These are phyloP conservation scores for Tricladium varicosporioides DNA, from an alignment of 2,329 filamentous ascomycete genomes.

Conservation along the genomic window DNA sequence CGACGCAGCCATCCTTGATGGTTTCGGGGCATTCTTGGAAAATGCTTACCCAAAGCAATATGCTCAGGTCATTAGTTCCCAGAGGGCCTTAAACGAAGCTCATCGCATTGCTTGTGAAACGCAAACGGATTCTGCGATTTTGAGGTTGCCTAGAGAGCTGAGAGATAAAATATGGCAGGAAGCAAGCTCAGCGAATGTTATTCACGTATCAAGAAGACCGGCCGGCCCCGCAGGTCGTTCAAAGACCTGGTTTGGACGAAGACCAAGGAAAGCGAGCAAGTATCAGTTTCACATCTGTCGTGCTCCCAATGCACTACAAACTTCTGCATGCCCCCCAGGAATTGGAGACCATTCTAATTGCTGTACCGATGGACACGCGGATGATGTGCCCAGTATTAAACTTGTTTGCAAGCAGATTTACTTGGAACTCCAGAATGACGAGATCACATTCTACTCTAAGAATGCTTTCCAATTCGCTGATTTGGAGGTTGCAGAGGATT, in stretches of 20 bases:
- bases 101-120: conserved; percentile 4
- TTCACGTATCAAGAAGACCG: conserved; percentile 14
- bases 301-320: conserved; percentile 1
- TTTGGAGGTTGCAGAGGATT: conserved; percentile 13
- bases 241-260: not conserved
- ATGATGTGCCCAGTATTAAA: conserved; percentile 3
- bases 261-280: not conserved
- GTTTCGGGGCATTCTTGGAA: conserved; percentile 12
- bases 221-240: no score
- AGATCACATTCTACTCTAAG: conserved; percentile 11
- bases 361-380: not conserved
- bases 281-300: conserved; percentile 5
- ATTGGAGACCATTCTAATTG: conserved; percentile 19
- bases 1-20: not conserved
- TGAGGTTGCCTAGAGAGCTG: conserved; percentile 17
- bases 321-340: conserved; percentile 15
- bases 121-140: conserved; percentile 5
- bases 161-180: conserved; percentile 20
- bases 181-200: conserved; percentile 8
- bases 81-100: not conserved
- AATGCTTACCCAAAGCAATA: conserved; percentile 2
- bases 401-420: conserved; percentile 22
- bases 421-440: conserved; percentile 12
- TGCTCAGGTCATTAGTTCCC: not conserved
- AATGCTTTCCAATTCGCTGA: conserved; percentile 25